Base-by-base conservation (phyloP, 2,329 filamentous ascomycete genomes). In the Aureobasidium sp. region DNA sequence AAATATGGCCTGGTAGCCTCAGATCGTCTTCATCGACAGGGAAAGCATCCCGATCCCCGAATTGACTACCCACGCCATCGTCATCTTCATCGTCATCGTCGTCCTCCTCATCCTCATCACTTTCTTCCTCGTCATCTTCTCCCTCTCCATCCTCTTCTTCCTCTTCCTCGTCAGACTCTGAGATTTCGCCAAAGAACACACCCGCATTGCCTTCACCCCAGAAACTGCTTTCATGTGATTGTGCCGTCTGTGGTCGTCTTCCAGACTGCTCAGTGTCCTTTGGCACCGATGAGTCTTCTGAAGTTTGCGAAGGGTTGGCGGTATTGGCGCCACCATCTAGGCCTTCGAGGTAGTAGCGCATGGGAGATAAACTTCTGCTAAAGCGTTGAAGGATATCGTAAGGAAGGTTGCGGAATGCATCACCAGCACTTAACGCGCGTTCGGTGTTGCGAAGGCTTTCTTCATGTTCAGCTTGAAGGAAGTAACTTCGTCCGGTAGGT, bases 371-470 rank as follows among this genome's bases (percentile, higher is more conserved):
- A 37, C 75, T 77, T 48, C 77, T 71, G 7, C 74, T 75, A 27
- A 80, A 73, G 0, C 77, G 73, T 53, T 79, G 76, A 8, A 80
- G 68, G 64, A 80, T 77, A 46, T 78, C 77, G 63, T 78, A 77
- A 0, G 78, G 73, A 5, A 74, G 75, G 24, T 78, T 77, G 13
- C 64, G 36, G 55, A 63, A 63, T 5, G 62, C 52, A 29, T 57
- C 48, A 47, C 59, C 61, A 12, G 63, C 57, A 8, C 32, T 29
- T 15, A 63, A 44, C 20, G 63, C 62, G 24, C 51, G 57, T 17
- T 65, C 57, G 2, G 59, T 51, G 20, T 60, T 64, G 37, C 52
- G 62, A 8, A 55, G 59, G 51, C 50, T 56, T 51, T 60, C 59
- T 52, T 62, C 65, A 26, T 63, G 27, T 66, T 71, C 13, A 69